A percentile compares a stretch with the other conserved stretches of the same genome.
Conservation (phyloP, 2,329 filamentous ascomycete species). For the Fusarium proliferatum region DNA sequence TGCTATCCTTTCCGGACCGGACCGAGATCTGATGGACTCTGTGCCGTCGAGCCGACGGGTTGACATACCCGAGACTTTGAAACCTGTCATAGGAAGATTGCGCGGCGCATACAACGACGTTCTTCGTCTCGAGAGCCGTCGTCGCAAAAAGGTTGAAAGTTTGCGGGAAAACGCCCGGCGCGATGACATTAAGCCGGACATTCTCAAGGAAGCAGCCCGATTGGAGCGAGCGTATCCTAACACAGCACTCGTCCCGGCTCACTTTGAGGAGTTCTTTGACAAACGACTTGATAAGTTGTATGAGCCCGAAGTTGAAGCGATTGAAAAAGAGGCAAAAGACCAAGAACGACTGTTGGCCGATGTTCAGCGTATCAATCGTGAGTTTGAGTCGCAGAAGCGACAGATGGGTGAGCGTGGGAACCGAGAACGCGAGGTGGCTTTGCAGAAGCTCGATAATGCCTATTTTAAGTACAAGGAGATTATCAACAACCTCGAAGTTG, state of each 20-base stretch:
- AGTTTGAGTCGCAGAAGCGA: conserved; percentile 79
- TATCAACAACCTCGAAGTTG: conserved; percentile 88
- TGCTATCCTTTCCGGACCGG: conserved; percentile 79
- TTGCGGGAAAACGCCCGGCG: conserved; percentile 82
- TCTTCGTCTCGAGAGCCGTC: conserved; percentile 81
- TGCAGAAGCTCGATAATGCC: conserved; percentile 89
- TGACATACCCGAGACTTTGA: conserved; percentile 82
- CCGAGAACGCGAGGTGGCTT: conserved; percentile 81
- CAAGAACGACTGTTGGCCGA: conserved; percentile 78
- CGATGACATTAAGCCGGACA: conserved; percentile 89
- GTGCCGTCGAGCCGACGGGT: conserved; percentile 87
- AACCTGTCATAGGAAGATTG: conserved; percentile 80
- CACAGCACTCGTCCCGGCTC: conserved; percentile 84
- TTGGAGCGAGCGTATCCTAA: conserved; percentile 88
- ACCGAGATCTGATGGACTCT: conserved; percentile 85
- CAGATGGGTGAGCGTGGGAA: conserved; percentile 71
- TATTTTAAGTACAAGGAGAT: conserved; percentile 98
- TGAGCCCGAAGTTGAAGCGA: conserved; percentile 77
- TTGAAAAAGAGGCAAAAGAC: conserved; percentile 78
- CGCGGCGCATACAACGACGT: conserved; percentile 88
- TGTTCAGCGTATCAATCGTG: conserved; percentile 79
- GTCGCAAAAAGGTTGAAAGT: conserved; percentile 81
- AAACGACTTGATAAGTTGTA: conserved; percentile 80
- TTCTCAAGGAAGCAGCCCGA: conserved; percentile 84
- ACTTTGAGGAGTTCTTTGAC: conserved; percentile 94